Evolutionary conservation across 1,284 basidiomycete species (phyloP), one percentile per base, ranked within the genome.

Genomic region (Coniferiporia weirii): DNA sequence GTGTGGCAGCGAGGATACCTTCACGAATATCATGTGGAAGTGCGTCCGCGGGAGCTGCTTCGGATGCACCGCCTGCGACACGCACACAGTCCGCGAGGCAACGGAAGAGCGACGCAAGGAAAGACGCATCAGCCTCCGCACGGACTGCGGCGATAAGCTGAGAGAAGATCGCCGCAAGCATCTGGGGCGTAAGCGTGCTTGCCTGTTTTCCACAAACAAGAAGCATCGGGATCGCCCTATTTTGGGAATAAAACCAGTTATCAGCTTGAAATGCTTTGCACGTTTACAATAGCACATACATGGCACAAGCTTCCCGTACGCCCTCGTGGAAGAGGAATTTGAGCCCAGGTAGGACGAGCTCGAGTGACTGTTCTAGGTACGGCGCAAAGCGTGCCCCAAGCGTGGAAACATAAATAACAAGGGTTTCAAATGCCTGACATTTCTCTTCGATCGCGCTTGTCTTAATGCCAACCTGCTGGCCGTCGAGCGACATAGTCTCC

Each of bases 381-480:
- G 89, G 90, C 0, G 83, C 85, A 66, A 92, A 92, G 1, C 78
- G 77, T 1, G 78, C 75, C 0, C 82, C 80, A 7, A 93, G 79
- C 7, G 87, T 85, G 43, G 83, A 85, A 62, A 84, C 87, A 67
- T 93, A 91, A 17, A 90, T 86, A 4, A 92, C 82, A 13, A 95
- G 77, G 38, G 89, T 91, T 65, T 91, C 88, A 65, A 93, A 92
- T 1, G 91, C 91, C 66, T 91, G 86, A 58, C 90, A 89, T 70
- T 94, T 93, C 65, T 94, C 92, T 66, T 92, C 90, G 64, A 93
- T 84, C 2, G 84, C 84, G 0, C 88, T 85, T 1, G 90, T 93
- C 59, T 84, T 80, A 61, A 92, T 87, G 1, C 85, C 86, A n/a
- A 91, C 77, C 13, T 83, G 81, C 55, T 84, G 84, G 0, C 89